Conservation (phyloP, 257 asterid species). For the Solanum appendiculatum region DNA sequence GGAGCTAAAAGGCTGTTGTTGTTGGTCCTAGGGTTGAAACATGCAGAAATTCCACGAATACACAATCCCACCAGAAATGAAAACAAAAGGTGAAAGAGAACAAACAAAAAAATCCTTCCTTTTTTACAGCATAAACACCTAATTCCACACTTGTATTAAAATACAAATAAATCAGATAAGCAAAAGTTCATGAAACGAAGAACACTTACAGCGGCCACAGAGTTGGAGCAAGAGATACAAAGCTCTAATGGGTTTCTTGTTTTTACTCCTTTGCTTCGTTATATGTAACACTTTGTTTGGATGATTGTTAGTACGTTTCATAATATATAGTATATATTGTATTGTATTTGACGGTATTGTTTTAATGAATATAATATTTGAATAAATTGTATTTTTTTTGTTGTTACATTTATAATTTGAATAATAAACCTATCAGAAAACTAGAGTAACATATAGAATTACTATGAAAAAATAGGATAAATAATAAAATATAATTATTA, state of each 20-base stretch:
- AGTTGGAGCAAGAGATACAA: background rate
- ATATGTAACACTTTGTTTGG: background rate
- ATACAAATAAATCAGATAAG: background rate
- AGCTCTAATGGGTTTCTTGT: background rate
- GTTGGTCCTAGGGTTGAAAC: background rate
- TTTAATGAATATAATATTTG: too few relatives aligned
- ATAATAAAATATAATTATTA: too few relatives aligned
- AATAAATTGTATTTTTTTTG: background rate
- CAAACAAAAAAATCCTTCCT: background rate
- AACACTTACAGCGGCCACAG: background rate
- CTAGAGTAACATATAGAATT: too few relatives aligned
- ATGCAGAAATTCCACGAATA: background rate
- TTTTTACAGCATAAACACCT: background rate
- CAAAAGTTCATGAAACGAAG: background rate
- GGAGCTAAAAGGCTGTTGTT: background rate
- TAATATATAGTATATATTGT: too few relatives aligned
- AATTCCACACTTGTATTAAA: background rate
- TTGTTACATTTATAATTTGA: too few relatives aligned
- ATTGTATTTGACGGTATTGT: too few relatives aligned
- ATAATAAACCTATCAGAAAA: too few relatives aligned
- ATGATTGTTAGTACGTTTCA: too few relatives aligned
- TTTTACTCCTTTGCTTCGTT: background rate
- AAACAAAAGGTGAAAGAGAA: background rate
- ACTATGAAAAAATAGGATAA: background rate
- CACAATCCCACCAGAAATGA: background rate